Conservation (phyloP, 495 filamentous ascomycete genomes). For the Xylaria longipes region DNA sequence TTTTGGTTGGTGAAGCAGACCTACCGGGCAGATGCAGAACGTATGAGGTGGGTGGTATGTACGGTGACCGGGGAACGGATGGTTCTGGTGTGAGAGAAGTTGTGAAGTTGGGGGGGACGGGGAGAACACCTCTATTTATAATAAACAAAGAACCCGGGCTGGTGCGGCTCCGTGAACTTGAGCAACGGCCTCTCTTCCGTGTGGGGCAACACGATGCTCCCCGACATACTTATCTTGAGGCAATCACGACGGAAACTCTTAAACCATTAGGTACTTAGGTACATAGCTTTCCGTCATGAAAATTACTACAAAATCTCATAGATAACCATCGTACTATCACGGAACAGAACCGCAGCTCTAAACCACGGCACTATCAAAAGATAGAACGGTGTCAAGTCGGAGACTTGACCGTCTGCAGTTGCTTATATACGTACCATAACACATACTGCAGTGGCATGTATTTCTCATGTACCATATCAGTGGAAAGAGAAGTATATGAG, state of each 20-base stretch:
- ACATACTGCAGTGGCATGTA: neutral
- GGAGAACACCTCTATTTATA: too few species aligned
- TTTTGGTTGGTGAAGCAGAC: neutral
- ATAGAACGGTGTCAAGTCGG: too few species aligned
- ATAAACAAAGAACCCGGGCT: neutral
- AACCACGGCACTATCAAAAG: too few species aligned
- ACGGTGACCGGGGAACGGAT: neutral
- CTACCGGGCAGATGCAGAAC: neutral
- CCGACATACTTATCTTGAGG: neutral
- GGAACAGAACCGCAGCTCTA: too few species aligned
- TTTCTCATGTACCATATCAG: neutral
- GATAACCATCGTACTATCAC: neutral
- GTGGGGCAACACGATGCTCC: neutral
- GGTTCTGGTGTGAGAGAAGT: neutral
- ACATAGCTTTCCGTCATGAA: neutral
- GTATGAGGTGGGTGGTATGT: neutral
- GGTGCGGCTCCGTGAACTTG: neutral
- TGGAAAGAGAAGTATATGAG: neutral
- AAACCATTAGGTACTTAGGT: neutral
- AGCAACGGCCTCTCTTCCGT: neutral
- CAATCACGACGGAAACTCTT: neutral
- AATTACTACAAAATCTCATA: neutral
- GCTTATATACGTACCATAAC: too few species aligned
- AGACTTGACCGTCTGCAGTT: too few species aligned
- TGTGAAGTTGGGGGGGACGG: neutral